Base-by-base conservation (phyloP, 768 basidiomycete genomes). In the Kwoniella botswanensis region DNA sequence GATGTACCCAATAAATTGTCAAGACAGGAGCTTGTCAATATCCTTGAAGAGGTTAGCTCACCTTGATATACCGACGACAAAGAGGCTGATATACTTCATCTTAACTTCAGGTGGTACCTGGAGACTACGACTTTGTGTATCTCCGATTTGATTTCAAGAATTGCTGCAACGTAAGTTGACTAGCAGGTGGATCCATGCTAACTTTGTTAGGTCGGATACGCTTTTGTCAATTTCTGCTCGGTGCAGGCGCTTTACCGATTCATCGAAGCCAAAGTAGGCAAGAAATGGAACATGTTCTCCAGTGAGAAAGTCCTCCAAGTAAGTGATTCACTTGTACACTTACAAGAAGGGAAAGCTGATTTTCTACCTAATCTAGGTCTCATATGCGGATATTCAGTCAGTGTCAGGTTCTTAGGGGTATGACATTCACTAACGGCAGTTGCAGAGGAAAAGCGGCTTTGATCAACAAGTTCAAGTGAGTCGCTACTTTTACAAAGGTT, bases 251-350 rank as follows among this genome's bases (percentile, higher is more conserved):
- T 81, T 11, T 79, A 75, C 41, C 54, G 69, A 13, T 83, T 83
- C 70, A 73, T 77, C 41, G 43, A 73, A 35, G 77, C 76, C 6
- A 72, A 73, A 72, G 75, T 82, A 7, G 81, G 82, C 1, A 75
- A 73, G 60, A 81, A 76, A 65, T 83, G 82, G 82, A 77, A 76
- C 55, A 26, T 82, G 29, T 83, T 81, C 68, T 77, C 76, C 15
- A 80, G 79, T 65, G 82, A 83, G 70, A 83, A 83, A 67, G 79
- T 81, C 12, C 60, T 83, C 18, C 81, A 83, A 71, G 80, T 81
- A 53, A 62, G 78, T 63, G 15, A 15, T 10, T 22, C 17, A 29
- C 63, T 24, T 2, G 18, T 15, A 11, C 24, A 21, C 17, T 10
- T 52, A 2, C 18, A 26, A 53, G 13, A 61, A 50, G 18, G 12